Conservation (phyloP, 257 asterid species). For the Solanum piurae region DNA sequence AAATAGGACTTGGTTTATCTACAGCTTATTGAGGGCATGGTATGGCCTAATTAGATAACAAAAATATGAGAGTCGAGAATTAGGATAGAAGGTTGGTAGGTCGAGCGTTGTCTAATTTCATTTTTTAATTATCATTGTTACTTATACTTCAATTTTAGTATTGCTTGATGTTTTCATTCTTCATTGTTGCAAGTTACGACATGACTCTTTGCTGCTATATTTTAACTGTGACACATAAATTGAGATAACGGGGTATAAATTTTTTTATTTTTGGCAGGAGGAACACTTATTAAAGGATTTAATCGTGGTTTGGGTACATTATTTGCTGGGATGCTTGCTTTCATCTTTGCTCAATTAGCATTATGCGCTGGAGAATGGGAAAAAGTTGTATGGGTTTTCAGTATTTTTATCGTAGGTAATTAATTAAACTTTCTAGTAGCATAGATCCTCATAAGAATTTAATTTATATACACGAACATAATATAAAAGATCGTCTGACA, state of each 20-base stretch:
- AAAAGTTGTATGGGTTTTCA: conserved; percentile 27
- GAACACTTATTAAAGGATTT: conserved; percentile 56
- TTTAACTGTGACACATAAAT: not conserved
- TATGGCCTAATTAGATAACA: not conserved
- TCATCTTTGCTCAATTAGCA: conserved; percentile 30
- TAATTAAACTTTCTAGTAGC: not conserved
- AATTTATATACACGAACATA: not conserved
- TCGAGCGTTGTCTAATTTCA: not conserved
- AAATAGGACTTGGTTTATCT: not conserved
- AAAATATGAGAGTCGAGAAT: not conserved
- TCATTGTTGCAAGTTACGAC: not conserved
- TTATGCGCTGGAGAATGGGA: conserved; percentile 25
- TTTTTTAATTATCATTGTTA: no score
- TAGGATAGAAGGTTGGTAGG: not conserved
- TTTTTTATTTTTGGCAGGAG: conserved; percentile 24
- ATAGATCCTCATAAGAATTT: not conserved
- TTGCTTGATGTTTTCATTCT: not conserved
- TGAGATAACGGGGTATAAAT: not conserved
- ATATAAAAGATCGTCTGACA: not conserved
- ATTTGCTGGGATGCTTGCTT: conserved; percentile 48
- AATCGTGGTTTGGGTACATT: conserved; percentile 60
- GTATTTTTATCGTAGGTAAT: conserved; percentile 38
- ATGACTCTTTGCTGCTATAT: not conserved
- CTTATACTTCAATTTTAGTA: not conserved
- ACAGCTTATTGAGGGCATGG: not conserved